A percentile compares a stretch with the other conserved stretches of the same genome.
phyloP scores from a whole-genome alignment of 768 basidiomycete species.

The Leccinellum albellum region DNA sequence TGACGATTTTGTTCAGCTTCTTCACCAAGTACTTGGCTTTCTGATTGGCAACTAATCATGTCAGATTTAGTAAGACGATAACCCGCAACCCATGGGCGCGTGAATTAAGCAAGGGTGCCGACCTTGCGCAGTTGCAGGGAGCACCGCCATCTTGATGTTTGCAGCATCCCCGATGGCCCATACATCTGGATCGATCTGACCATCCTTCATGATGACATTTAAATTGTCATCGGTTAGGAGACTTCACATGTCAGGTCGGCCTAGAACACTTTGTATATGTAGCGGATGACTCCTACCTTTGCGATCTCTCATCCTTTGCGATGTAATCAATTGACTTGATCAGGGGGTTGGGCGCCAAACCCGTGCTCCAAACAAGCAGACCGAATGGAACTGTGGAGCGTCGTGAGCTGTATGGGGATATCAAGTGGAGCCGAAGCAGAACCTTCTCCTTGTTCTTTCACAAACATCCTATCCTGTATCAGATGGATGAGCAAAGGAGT shows the following conservation, averaged over 20 bases:
- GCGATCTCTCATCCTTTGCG: slow-evolving; percentile 57
- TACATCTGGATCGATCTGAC: slow-evolving; percentile 58
- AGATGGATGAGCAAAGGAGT: slow-evolving; percentile 4
- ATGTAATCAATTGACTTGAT: slow-evolving; percentile 57
- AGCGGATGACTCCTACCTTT: slow-evolving; percentile 35
- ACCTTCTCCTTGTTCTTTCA: slow-evolving; percentile 74
- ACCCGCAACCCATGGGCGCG: slow-evolving; percentile 20
- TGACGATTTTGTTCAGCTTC: slow-evolving; percentile 61
- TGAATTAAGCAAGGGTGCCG: slow-evolving; percentile 14
- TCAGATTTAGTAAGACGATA: slow-evolving; percentile 7
- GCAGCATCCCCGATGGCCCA: slow-evolving; percentile 83
- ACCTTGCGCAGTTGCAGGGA: slow-evolving; percentile 89
- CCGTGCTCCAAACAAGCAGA: slow-evolving; percentile 85
- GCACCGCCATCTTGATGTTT: slow-evolving; percentile 47
- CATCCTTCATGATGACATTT: slow-evolving; percentile 55
- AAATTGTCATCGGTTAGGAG: slow-evolving; percentile 54
- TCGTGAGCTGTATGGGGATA: slow-evolving; percentile 4
- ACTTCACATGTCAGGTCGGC: slow-evolving; percentile 23
- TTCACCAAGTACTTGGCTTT: slow-evolving; percentile 66
- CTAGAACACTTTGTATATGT: slow-evolving; percentile 30
- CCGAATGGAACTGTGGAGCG: slow-evolving; percentile 64
- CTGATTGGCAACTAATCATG: slow-evolving; percentile 63
- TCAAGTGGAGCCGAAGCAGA: slow-evolving; percentile 3
- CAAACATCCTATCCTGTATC: slow-evolving; percentile 57
- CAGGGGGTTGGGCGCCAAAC: slow-evolving; percentile 78